phyloP scores from a whole-genome alignment of 257 asterid genomes.

The Scutellaria galericulata region DNA sequence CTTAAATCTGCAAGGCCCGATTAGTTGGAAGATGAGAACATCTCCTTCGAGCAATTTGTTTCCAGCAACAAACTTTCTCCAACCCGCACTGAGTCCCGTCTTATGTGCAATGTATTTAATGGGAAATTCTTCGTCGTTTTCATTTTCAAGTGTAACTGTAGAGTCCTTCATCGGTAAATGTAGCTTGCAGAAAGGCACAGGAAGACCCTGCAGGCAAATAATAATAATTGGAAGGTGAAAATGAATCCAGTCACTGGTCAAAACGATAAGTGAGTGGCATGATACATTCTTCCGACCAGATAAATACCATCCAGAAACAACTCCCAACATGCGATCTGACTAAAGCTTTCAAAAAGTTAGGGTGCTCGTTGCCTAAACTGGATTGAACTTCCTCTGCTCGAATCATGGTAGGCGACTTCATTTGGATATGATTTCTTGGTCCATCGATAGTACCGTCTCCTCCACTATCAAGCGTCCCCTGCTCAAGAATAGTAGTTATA shows the following conservation, averaged over 20 bases:
- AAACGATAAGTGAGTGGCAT: background rate
- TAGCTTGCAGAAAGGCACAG: constrained; percentile 69
- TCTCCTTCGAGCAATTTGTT: constrained; percentile 78
- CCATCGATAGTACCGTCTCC: constrained; percentile 43
- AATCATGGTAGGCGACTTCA: constrained; percentile 58
- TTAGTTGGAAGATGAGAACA: constrained; percentile 62
- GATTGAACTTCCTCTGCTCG: constrained; percentile 72
- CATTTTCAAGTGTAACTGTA: constrained; percentile 53
- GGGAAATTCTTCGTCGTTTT: constrained; percentile 57
- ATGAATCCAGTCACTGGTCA: constrained; percentile 2
- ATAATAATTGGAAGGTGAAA: background rate
- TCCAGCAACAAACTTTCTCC: constrained; percentile 74
- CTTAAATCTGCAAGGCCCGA: constrained; percentile 60
- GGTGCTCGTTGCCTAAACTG: constrained; percentile 60
- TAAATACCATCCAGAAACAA: constrained; percentile 84
- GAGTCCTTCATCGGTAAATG: constrained; percentile 63
- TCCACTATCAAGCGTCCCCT: constrained; percentile 49
- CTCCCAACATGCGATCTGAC: constrained; percentile 84
- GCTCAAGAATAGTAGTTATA: constrained; percentile 32
- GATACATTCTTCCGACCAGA: constrained; percentile 5
- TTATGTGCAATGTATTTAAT: constrained; percentile 68
- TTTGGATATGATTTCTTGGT: constrained; percentile 40
- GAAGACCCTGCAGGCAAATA: constrained; percentile 57
- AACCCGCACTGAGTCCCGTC: constrained; percentile 84
- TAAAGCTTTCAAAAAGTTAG: constrained; percentile 54